A percentile compares a stretch with the other conserved stretches of the same genome.
These are phyloP conservation scores for Aegle marmelos DNA, from an alignment of 345 rosid genomes.

Conservation along the genomic window DNA sequence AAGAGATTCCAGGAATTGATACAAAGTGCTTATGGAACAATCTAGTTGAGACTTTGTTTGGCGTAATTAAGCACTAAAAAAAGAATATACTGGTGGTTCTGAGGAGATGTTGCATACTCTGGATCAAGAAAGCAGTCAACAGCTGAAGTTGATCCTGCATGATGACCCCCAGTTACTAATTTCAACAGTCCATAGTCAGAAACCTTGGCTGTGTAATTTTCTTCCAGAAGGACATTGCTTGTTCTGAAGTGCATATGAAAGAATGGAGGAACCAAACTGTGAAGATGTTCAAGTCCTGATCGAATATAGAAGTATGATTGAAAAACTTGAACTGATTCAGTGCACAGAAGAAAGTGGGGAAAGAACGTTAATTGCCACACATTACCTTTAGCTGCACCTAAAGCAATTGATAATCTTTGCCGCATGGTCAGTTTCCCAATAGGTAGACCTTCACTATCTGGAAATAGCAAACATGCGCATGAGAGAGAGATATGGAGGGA, in stretches of 20 bases:
- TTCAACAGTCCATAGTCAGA: conserved; percentile 41
- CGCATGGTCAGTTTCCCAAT: conserved; percentile 34
- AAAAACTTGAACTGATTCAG: background rate
- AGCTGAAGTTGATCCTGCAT: conserved; percentile 39
- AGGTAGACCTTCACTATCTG: conserved; percentile 43
- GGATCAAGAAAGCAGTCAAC: conserved; percentile 44
- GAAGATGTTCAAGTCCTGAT: conserved; percentile 49
- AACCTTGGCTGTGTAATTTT: conserved; percentile 35
- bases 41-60: background rate
- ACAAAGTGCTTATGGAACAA: background rate
- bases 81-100: background rate
- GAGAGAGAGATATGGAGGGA: background rate
- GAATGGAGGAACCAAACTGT: conserved; percentile 42
- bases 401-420: conserved; percentile 40
- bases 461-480: background rate
- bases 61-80: background rate
- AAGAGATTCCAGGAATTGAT: background rate
- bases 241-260: conserved; percentile 49
- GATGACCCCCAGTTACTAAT: conserved; percentile 18
- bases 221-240: conserved; percentile 43
- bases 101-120: conserved; percentile 32
- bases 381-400: conserved; percentile 45
- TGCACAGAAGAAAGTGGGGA: background rate
- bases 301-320: conserved; percentile 4
- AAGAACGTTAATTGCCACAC: background rate